A percentile compares a stretch with the other conserved stretches of the same genome.
phyloP scores from a whole-genome alignment of 2,329 filamentous ascomycete genomes.

The Pseudogymnoascus sp. region DNA sequence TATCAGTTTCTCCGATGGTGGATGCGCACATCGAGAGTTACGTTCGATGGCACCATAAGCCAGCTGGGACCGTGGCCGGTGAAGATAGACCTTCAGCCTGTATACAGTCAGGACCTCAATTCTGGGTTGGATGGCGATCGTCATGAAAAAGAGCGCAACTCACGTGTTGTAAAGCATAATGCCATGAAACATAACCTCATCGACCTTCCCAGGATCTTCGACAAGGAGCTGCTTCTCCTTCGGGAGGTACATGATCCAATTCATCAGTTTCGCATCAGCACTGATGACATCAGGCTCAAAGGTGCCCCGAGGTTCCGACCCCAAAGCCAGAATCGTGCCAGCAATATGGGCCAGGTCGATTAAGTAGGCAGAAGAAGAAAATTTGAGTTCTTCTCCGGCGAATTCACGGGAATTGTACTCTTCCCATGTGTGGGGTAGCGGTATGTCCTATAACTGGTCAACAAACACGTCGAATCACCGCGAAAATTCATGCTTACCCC shows the following conservation, averaged over 20 bases:
- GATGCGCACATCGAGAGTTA: conserved; percentile 17
- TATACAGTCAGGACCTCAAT: background rate
- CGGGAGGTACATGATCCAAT: conserved; percentile 32
- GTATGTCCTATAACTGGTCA: conserved; percentile 26
- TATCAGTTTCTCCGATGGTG: conserved; percentile 6
- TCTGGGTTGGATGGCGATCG: background rate
- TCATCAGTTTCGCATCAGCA: conserved; percentile 31
- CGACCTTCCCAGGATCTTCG: conserved; percentile 29
- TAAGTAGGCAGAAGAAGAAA: conserved; percentile 33
- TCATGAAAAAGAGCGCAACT: conserved; percentile 13
- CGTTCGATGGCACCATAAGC: conserved; percentile 17
- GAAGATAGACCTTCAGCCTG: conserved; percentile 20
- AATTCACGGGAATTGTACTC: conserved; percentile 31
- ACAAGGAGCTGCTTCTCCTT: conserved; percentile 33
- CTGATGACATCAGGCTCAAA: conserved; percentile 24
- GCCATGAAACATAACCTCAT: conserved; percentile 32
- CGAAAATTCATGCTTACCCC: conserved; percentile 26
- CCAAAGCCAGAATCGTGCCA: conserved; percentile 26
- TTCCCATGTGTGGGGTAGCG: conserved; percentile 26
- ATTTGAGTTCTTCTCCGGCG: conserved; percentile 28
- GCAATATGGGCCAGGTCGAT: conserved; percentile 32
- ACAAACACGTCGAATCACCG: background rate
- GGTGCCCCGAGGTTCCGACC: conserved; percentile 20
- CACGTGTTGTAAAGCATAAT: conserved; percentile 31
- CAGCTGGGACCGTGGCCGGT: conserved; percentile 21